Evolutionary conservation across 441 rosid species (phyloP), one percentile per base, ranked within the genome.

Genomic region (Theobroma grandiflorum): DNA sequence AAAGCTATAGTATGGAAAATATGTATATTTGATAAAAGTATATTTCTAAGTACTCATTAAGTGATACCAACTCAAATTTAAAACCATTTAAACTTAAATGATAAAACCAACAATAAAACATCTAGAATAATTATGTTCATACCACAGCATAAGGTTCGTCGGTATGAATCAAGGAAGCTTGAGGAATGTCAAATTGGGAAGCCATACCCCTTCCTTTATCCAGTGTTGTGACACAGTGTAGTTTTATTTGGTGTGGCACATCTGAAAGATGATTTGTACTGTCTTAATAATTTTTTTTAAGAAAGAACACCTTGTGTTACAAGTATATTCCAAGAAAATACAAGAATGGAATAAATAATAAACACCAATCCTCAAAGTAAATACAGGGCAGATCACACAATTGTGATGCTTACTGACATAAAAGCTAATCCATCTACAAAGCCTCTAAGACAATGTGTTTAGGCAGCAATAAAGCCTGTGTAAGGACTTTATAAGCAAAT

Each of bases 131-230:
- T 14, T 47, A 76, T 76, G 67, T 20, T 82, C 84, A 71, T 89
- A 92, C 96, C 92, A 87, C 81, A 66, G 93, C 90, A 80, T 88
- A 89, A 61, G 99, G 97, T 79, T 94, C 87, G 86, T 95, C 98
- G 35, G 49, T 75, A 83, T 92, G 98, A 79, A 96, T 85, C 83
- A 95, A 89, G 72, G 91, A 84, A 63, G 95, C 90, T 85, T 87
- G 89, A 77, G 93, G 90, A 86, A 91, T 89, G 82, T 91, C 95
- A 82, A 76, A 78, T 31, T 82, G 80, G 59, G 98, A 90, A 82
- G 82, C 84, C 89, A 93, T 89, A 69, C 95, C 97, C 87, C 92
- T 90, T 85, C 98, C 99, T 92, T 93, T 95, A 74, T 85, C 86
- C 47, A 81, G 83, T n/a, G 88, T 88, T 43, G 78, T 81, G 35